Evolutionary conservation across 2,329 filamentous ascomycete genomes (phyloP).

Genomic region (Aspergillus fructus): DNA sequence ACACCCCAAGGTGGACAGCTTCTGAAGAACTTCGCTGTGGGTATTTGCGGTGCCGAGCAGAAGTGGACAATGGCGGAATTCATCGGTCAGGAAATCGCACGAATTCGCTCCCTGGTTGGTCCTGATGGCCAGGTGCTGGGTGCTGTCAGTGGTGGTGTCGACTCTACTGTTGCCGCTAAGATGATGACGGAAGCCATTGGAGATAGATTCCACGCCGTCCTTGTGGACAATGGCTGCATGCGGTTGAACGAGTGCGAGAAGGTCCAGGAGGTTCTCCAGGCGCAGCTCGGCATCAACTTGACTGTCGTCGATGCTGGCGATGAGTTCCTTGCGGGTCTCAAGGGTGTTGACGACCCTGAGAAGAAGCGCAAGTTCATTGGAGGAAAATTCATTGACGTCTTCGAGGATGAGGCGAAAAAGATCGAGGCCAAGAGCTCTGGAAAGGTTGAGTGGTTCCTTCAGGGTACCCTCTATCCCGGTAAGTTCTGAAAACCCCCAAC

Average conservation of each 20-base stretch:
- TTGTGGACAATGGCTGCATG: conserved; percentile 85
- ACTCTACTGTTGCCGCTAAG: conserved; percentile 82
- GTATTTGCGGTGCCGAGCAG: conserved; percentile 73
- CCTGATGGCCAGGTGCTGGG: conserved; percentile 78
- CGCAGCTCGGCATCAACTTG: conserved; percentile 85
- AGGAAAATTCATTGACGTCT: conserved; percentile 75
- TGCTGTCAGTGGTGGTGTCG: conserved; percentile 79
- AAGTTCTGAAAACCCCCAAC: background rate
- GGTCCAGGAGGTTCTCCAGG: conserved; percentile 74
- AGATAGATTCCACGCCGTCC: conserved; percentile 77
- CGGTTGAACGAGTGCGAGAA: conserved; percentile 78
- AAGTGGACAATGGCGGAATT: conserved; percentile 89
- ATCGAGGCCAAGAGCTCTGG: conserved; percentile 69
- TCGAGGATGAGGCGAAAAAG: conserved; percentile 73
- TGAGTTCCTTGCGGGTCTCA: conserved; percentile 72
- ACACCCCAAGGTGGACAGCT: conserved; percentile 63
- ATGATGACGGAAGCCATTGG: conserved; percentile 86
- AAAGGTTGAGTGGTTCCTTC: conserved; percentile 81
- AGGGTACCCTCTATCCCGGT: conserved; percentile 77
- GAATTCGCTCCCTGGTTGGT: conserved; percentile 81
- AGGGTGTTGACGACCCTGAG: conserved; percentile 77
- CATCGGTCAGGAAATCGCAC: conserved; percentile 72
- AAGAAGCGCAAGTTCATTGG: conserved; percentile 91
- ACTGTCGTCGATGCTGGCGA: conserved; percentile 80
- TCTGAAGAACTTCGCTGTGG: conserved; percentile 78